Conservation (phyloP, 2,329 filamentous ascomycete species). For the Exophiala spinifera region DNA sequence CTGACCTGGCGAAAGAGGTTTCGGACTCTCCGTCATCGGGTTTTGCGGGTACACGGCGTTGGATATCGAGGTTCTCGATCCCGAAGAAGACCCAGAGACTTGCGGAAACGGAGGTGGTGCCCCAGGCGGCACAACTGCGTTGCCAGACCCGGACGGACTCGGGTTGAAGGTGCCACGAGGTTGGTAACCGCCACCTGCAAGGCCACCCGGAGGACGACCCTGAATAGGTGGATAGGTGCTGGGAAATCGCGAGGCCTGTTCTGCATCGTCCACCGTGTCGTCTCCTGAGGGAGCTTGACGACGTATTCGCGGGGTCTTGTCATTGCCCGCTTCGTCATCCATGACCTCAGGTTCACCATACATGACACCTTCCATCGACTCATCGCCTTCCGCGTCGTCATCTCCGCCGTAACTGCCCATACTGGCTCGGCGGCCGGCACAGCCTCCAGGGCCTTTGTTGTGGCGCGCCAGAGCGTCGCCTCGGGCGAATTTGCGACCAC, state of each 20-base stretch:
- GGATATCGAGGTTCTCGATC: constrained; percentile 39
- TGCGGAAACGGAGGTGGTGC: constrained; percentile 40
- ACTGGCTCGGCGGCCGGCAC: constrained; percentile 84
- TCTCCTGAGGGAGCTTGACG: constrained; percentile 62
- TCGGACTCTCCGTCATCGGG: constrained; percentile 81
- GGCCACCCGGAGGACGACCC: constrained; percentile 48
- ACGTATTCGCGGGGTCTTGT: constrained; percentile 64
- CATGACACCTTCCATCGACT: constrained; percentile 62
- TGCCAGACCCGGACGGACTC: constrained; percentile 47
- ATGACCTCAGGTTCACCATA: constrained; percentile 53
- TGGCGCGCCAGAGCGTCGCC: constrained; percentile 93
- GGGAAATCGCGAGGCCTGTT: constrained; percentile 54
- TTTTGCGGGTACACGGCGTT: constrained; percentile 67
- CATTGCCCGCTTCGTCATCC: constrained; percentile 46
- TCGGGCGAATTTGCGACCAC: constrained; percentile 88
- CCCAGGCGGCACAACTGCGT: constrained; percentile 45
- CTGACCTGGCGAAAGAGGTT: constrained; percentile 60
- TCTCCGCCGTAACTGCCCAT: constrained; percentile 80
- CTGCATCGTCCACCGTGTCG: constrained; percentile 38
- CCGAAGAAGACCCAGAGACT: constrained; percentile 35
- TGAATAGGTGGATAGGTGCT: constrained; percentile 76
- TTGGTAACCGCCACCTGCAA: constrained; percentile 58
- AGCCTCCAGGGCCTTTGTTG: constrained; percentile 92
- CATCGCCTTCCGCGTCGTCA: constrained; percentile 56
- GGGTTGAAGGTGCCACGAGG: constrained; percentile 56